Conservation (phyloP, 2,329 filamentous ascomycete species). For the Aureobasidium sp. region DNA sequence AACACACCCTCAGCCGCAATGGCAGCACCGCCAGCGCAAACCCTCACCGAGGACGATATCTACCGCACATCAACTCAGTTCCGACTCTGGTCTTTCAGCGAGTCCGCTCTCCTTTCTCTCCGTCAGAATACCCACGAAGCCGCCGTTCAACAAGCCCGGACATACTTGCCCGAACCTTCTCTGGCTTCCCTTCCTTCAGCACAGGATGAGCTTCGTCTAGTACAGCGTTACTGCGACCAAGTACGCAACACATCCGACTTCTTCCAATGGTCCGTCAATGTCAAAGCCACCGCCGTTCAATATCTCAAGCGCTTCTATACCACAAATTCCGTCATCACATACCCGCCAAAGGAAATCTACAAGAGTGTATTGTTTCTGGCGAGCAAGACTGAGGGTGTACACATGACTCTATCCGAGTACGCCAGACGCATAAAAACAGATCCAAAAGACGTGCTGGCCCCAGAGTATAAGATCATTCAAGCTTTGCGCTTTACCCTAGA, state of each 20-base stretch:
- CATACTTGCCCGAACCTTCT: constrained; percentile 39
- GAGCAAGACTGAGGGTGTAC: constrained; percentile 83
- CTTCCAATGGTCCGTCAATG: constrained; percentile 53
- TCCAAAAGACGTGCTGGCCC: constrained; percentile 74
- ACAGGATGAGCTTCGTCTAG: constrained; percentile 73
- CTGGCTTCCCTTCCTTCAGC: constrained; percentile 50
- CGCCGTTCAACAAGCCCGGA: constrained; percentile 61
- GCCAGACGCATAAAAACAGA: constrained; percentile 48
- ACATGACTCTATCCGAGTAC: constrained; percentile 61
- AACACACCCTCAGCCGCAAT: neutral
- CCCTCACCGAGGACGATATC: constrained; percentile 77
- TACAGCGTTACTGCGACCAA: constrained; percentile 67
- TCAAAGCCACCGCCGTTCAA: constrained; percentile 72
- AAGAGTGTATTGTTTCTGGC: constrained; percentile 89
- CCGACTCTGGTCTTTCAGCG: constrained; percentile 85
- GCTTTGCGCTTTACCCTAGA: constrained; percentile 90
- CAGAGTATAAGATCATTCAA: constrained; percentile 89
- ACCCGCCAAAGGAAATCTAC: constrained; percentile 81
- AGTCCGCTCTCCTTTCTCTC: constrained; percentile 60
- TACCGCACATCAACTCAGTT: constrained; percentile 89
- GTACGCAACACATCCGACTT: constrained; percentile 44
- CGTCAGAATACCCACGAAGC: constrained; percentile 72
- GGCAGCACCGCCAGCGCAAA: constrained; percentile 9
- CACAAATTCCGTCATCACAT: constrained; percentile 93
- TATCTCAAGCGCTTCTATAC: constrained; percentile 94